These are phyloP conservation scores for Salvia rosmarinus DNA, from an alignment of 257 asterid genomes.

Conservation along the genomic window DNA sequence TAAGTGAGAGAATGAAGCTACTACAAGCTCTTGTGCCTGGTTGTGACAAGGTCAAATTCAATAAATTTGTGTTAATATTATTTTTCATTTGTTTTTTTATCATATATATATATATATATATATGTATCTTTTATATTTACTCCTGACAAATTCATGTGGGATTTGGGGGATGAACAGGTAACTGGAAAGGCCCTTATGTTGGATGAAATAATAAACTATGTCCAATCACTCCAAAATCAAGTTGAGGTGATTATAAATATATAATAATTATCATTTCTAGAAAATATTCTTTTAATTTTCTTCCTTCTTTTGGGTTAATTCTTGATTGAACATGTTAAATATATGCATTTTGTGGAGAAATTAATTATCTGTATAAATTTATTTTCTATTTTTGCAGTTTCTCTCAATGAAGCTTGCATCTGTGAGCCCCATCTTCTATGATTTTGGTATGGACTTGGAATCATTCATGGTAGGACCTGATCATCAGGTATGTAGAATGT, in stretches of 20 bases:
- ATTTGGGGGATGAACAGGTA: constrained; percentile 57
- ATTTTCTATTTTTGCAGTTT: constrained; percentile 49
- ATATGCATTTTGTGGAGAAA: background rate
- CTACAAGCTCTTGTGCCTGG: constrained; percentile 87
- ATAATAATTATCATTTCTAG: too few relatives aligned
- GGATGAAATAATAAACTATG: constrained; percentile 92
- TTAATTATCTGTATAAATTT: background rate
- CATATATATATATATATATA: background rate
- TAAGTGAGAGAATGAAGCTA: constrained; percentile 84
- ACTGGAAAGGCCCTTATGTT: constrained; percentile 95
- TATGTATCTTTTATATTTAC: background rate
- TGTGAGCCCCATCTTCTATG: constrained; percentile 61
- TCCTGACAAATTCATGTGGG: constrained; percentile 56
- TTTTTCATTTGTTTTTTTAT: constrained; percentile 5
- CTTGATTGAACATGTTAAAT: too few relatives aligned
- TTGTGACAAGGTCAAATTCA: constrained; percentile 71
- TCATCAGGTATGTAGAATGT: constrained; percentile 62
- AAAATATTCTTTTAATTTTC: background rate
- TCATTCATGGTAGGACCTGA: constrained; percentile 58
- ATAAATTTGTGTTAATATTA: constrained; percentile 18
- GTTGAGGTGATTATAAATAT: constrained; percentile 61
- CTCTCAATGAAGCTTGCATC: constrained; percentile 92
- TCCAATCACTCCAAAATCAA: constrained; percentile 87
- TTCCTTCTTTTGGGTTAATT: too few relatives aligned
- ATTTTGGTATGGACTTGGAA: constrained; percentile 77